phyloP scores from a whole-genome alignment of 331 rosid genomes.

The Acacia concinna region DNA sequence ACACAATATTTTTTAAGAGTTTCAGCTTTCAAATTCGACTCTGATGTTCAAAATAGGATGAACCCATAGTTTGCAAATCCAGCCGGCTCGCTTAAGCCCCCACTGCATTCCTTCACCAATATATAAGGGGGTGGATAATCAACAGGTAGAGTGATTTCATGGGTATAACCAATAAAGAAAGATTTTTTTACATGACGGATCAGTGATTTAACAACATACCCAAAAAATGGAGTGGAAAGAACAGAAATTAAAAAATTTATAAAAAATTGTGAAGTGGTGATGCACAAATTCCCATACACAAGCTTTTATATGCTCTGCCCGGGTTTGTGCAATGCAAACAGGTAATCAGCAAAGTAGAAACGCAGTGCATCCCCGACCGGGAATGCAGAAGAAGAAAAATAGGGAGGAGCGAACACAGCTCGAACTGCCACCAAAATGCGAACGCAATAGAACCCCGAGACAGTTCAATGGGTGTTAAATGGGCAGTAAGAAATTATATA shows the following conservation, averaged over 20 bases:
- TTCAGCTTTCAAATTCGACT: neutral
- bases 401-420: neutral
- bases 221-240: neutral
- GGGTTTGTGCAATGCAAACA: slow-evolving; percentile 1
- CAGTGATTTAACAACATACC: slow-evolving; percentile 12
- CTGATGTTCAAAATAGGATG: neutral
- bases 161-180: neutral
- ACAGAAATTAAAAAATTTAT: neutral
- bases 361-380: slow-evolving; percentile 26
- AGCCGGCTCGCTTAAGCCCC: neutral
- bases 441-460: neutral
- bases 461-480: neutral
- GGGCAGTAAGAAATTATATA: slow-evolving; percentile 12
- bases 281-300: slow-evolving; percentile 6
- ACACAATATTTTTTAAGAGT: neutral
- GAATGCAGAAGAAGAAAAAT: slow-evolving; percentile 1
- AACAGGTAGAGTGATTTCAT: neutral
- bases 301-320: neutral
- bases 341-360: slow-evolving; percentile 24
- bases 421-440: slow-evolving; percentile 19
- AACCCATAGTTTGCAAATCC: neutral
- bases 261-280: neutral
- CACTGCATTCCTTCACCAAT: neutral
- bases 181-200: neutral
- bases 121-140: neutral